Evolutionary conservation across 345 rosid species (phyloP).

Genomic region (Sonneratia caseolaris): DNA sequence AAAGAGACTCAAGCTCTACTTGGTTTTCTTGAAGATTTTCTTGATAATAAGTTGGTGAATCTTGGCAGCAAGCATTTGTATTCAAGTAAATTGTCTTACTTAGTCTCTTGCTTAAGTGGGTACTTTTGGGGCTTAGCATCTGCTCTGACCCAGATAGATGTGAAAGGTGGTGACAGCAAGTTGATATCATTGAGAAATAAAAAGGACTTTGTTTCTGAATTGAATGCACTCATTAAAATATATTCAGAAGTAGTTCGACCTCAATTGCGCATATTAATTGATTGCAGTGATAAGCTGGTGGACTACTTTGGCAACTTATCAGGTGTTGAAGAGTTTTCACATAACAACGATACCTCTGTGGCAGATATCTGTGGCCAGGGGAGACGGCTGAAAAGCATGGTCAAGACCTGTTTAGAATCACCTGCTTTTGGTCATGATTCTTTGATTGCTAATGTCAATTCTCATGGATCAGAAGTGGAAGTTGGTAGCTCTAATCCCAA

Average conservation of each 20-base stretch:
- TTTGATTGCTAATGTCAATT: conserved; percentile 2
- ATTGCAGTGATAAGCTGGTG: conserved; percentile 21
- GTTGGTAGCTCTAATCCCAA: conserved; percentile 19
- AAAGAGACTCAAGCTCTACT: conserved; percentile 43
- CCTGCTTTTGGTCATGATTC: conserved; percentile 16
- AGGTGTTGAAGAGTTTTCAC: conserved; percentile 12
- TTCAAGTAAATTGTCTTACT: conserved; percentile 37
- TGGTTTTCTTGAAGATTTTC: conserved; percentile 28
- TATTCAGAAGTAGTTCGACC: conserved; percentile 36
- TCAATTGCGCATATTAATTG: conserved; percentile 27
- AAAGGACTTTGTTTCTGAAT: conserved; percentile 27
- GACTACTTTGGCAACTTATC: conserved; percentile 9
- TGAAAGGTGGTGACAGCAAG: conserved; percentile 23
- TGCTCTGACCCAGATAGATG: conserved; percentile 28
- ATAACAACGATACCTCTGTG: conserved; percentile 1
- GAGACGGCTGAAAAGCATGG: conserved; percentile 10
- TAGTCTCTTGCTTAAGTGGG: conserved; percentile 61
- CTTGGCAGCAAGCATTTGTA: conserved; percentile 20
- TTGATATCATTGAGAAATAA: conserved; percentile 27
- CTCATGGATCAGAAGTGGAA: conserved; percentile 11
- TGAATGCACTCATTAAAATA: conserved; percentile 23
- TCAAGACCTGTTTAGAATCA: conserved; percentile 12
- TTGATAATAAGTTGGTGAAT: conserved; percentile 19
- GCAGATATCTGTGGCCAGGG: conserved; percentile 5
- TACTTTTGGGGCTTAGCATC: conserved; percentile 81